Conservation (phyloP, 2,329 filamentous ascomycete species). For the Ophiostoma piceae region DNA sequence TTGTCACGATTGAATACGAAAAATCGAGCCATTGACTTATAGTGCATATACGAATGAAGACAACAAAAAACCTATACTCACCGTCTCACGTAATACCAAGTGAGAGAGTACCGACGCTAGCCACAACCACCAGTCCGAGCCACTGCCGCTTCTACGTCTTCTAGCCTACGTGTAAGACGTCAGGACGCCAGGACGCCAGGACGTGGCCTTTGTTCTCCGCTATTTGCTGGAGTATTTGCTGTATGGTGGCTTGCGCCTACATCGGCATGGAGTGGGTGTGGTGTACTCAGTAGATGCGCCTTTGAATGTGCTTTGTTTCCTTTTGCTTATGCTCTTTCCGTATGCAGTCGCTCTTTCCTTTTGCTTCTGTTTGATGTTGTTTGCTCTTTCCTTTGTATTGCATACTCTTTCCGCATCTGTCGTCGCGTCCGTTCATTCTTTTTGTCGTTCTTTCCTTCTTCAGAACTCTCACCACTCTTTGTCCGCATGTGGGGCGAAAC, state of each 20-base stretch:
- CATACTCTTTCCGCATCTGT: not conserved
- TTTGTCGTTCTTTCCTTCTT: not conserved
- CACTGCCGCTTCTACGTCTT: not conserved
- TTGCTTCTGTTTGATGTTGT: too few relatives aligned
- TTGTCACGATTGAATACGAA: too few relatives aligned
- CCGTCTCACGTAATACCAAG: not conserved
- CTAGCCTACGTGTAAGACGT: not conserved
- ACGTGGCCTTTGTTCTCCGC: not conserved
- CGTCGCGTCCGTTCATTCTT: not conserved
- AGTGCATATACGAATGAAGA: not conserved
- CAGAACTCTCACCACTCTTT: not conserved
- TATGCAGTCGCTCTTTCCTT: not conserved
- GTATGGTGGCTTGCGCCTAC: not conserved
- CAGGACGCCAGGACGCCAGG: too few relatives aligned
- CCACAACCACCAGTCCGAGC: not conserved
- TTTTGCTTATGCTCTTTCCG: not conserved
- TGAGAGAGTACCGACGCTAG: constrained; percentile 1
- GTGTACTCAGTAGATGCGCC: too few relatives aligned
- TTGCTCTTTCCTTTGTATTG: not conserved
- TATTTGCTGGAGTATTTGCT: not conserved
- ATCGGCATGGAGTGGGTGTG: not conserved
- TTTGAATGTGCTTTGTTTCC: too few relatives aligned
- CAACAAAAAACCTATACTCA: not conserved
- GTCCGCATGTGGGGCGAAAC: constrained; percentile 23
- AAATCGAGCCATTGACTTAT: too few relatives aligned